Percentiles rank a stretch among this genome's conserved stretches.
phyloP scores from a whole-genome alignment of 2,329 filamentous ascomycete species.

The Alternaria solani region DNA sequence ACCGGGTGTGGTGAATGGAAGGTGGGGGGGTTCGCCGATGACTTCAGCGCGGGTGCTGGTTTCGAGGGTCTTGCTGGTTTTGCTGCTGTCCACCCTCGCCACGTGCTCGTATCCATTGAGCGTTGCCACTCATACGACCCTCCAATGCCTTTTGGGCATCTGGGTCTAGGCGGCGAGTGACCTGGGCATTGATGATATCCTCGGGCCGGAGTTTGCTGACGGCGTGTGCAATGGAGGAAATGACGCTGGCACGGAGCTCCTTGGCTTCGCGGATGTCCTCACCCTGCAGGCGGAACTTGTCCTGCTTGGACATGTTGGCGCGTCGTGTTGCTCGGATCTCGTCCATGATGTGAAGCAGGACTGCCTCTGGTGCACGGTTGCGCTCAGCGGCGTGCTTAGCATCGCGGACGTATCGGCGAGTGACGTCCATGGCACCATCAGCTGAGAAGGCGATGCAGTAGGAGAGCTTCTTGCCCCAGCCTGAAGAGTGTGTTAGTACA shows the following conservation, averaged over 20 bases:
- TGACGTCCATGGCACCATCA: slow-evolving; percentile 77
- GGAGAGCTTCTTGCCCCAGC: slow-evolving; percentile 95
- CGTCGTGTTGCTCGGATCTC: slow-evolving; percentile 89
- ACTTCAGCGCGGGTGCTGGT: slow-evolving; percentile 50
- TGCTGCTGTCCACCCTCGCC: slow-evolving; percentile 48
- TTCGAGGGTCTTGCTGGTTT: slow-evolving; percentile 49
- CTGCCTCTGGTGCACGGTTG: slow-evolving; percentile 83
- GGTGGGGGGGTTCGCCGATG: slow-evolving; percentile 5
- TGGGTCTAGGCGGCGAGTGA: slow-evolving; percentile 48
- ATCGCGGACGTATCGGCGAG: slow-evolving; percentile 75
- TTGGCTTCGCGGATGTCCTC: slow-evolving; percentile 79
- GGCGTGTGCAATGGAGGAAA: slow-evolving; percentile 75
- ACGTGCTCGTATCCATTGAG: slow-evolving; percentile 48
- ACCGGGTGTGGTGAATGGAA: slow-evolving; percentile 11
- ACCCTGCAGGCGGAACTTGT: slow-evolving; percentile 81
- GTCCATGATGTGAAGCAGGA: slow-evolving; percentile 87
- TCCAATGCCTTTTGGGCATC: slow-evolving; percentile 59
- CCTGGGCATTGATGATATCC: slow-evolving; percentile 44
- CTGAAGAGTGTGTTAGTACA: slow-evolving; percentile 47
- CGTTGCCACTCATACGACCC: slow-evolving; percentile 52
- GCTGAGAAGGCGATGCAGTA: slow-evolving; percentile 98
- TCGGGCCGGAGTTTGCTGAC: slow-evolving; percentile 72
- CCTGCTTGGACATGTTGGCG: slow-evolving; percentile 83
- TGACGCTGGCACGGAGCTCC: slow-evolving; percentile 77
- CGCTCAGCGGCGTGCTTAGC: slow-evolving; percentile 76